Base-by-base conservation (phyloP, 2,329 filamentous ascomycete species). In the Fusarium mundagurra region DNA sequence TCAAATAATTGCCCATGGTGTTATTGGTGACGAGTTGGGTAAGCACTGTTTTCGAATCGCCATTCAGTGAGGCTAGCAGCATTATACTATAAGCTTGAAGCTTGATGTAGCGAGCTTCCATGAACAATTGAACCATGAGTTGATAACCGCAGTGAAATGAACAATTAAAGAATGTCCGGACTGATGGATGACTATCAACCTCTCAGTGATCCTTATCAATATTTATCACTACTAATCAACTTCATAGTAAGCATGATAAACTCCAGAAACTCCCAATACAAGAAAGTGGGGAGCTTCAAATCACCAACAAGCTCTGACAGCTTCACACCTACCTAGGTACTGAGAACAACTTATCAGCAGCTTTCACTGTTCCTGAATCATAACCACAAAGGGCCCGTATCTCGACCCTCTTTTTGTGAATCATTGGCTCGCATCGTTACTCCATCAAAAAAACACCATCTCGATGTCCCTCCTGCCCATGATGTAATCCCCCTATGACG, bases 401-500 rank as follows among this genome's bases (percentile, higher is more conserved):
- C 33, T 48, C 29, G 31, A 55, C 34, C 22, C 55, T 50, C 33
- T 51, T 36, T 57, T 16, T 10, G 11, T 31, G 8, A 33, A 38
- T 43, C 43, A 61, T 61, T 54, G 44, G 45, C 48, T 41, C 31
- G 59, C 20, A 33, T 36, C 17, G 24, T 18, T 38, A 50, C 57
- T 57, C 58, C 47, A 47, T 51, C 8, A 27, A 27, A 44, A 31
- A 60, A 47, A 70, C 58, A 59, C 29, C 69, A 75, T 68, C 67
- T 74, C 67, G 67, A 78, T 74, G 65, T 73, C 43, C 11, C 4
- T 62, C 51, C 33, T 33, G 18, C 27, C 61, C 53, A 78, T 77
- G 76, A 78, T 79, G 77, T 79, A 79, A 79, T 74, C 61, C 34
- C 36, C 58, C 64, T 68, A 79, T 79, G 77, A 79, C 77, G 77